These are phyloP conservation scores for Polytrichum commune DNA, from an alignment of 225 moss, liverwort and hornwort genomes.

Conservation along the genomic window DNA sequence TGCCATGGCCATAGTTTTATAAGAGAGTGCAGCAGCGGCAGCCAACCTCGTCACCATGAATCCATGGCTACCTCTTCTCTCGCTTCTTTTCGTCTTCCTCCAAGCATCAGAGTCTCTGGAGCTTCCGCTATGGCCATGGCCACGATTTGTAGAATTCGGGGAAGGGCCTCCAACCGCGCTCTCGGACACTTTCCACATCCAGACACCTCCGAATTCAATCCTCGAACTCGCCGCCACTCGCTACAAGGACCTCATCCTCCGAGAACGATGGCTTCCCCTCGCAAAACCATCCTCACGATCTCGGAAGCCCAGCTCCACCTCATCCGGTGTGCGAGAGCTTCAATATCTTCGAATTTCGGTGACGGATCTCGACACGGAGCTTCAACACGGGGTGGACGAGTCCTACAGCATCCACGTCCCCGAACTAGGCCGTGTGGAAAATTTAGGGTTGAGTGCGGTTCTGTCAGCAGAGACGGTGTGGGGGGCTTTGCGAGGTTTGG, in stretches of 20 bases:
- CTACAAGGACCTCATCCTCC: conserved; percentile 35
- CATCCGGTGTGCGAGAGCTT: conserved; percentile 10
- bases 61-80: neutral
- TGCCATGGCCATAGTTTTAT: too few species aligned
- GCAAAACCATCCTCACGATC: conserved; percentile 1
- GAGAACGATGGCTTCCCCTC: conserved; percentile 66
- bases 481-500: conserved; percentile 79
- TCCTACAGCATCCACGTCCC: conserved; percentile 50
- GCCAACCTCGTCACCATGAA: too few species aligned
- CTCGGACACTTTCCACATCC: conserved; percentile 37
- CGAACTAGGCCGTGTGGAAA: conserved; percentile 10
- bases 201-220: conserved; percentile 20
- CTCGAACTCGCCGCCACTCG: conserved; percentile 38
- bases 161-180: conserved; percentile 41
- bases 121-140: conserved; percentile 73
- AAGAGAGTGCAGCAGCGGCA: too few species aligned
- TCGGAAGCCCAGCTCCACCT: neutral
- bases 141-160: conserved; percentile 39
- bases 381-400: conserved; percentile 77
- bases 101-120: conserved; percentile 13
- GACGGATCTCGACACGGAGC: conserved; percentile 29
- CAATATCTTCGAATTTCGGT: conserved; percentile 40
- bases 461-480: conserved; percentile 58
- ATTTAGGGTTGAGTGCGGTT: conserved; percentile 12
- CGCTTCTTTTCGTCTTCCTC: neutral